Percentiles rank a stretch among this genome's conserved stretches.
Evolutionary conservation across 495 filamentous ascomycete genomes (phyloP).

Genomic region (Xylaria acuta): DNA sequence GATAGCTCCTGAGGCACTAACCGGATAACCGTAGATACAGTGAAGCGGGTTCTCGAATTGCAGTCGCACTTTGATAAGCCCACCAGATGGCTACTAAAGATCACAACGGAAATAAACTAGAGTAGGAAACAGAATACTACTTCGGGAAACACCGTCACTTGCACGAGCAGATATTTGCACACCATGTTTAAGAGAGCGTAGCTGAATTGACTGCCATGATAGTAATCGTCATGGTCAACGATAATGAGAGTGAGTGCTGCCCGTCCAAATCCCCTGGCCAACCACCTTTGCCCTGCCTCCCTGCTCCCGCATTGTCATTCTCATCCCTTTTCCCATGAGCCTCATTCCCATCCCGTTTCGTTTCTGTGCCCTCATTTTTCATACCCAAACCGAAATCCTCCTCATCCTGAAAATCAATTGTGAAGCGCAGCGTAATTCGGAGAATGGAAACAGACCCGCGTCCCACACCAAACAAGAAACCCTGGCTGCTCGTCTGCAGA

Average conservation of each 20-base stretch:
- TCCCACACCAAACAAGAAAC: slow-evolving; percentile 21
- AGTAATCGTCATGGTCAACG: slow-evolving; percentile 28
- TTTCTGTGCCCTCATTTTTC: slow-evolving; percentile 15
- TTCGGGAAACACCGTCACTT: neutral
- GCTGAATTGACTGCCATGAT: slow-evolving; percentile 27
- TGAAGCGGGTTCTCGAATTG: neutral
- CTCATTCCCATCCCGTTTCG: neutral
- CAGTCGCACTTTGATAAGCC: neutral
- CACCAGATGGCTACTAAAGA: too few relatives aligned
- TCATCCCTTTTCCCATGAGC: neutral
- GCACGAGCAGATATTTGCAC: slow-evolving; percentile 19
- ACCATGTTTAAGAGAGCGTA: slow-evolving; percentile 20
- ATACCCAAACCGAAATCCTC: slow-evolving; percentile 9
- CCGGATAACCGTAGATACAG: neutral
- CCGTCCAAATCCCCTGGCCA: neutral
- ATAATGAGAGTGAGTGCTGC: slow-evolving; percentile 26
- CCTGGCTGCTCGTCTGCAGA: slow-evolving; percentile 23
- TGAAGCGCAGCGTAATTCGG: slow-evolving; percentile 26
- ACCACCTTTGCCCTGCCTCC: neutral
- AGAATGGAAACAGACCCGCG: slow-evolving; percentile 19
- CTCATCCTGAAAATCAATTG: slow-evolving; percentile 11
- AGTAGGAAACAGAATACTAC: neutral
- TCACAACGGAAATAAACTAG: neutral
- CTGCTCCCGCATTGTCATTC: neutral
- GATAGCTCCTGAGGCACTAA: neutral